Evolutionary conservation across 192 early-diverging fungal genomes (phyloP), one percentile per base, ranked within the genome.

Genomic region (Podila clonocystis): DNA sequence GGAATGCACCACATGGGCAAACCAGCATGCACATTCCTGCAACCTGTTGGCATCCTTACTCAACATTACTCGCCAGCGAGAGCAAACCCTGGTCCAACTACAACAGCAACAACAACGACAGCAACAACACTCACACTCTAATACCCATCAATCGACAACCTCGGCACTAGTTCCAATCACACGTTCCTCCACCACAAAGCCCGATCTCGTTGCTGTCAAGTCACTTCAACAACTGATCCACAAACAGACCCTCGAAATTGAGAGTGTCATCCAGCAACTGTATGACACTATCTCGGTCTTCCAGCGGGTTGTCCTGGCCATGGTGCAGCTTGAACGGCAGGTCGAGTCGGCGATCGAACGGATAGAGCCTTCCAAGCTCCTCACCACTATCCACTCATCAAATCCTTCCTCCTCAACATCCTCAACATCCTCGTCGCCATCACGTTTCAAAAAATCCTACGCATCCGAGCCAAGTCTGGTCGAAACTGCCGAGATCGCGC

Each of bases 1-100:
- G 24, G 70, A 80, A 68, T 80, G 77, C 58, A 69, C 59, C 33
- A 33, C 62, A 11, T 80, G 77, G 77, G 64, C 77, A 33, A 68
- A 68, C 20, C 77, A 80, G 0, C 77, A 80, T 50, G 62, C 77
- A 2, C 77, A 80, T 45, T 80, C 77, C 5, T 80, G 77, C 62
- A 80, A 80, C 29, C 50, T 80, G 20, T 22, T 80, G 11, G 77
- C 67, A 0, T 80, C 77, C 17, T 62, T 80, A 12, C 60, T 73
- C 33, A 80, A 80, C 49, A 80, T 80, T 52, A 73, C 62, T 13
- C 70, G 71, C 9, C 77, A 80, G 29, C 68, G 77, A 19, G 71
- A 80, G 15, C 77, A 80, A 45, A 80, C 77, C 5, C 60, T 80
- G 0, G 22, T 17, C 17, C 74, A 76, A 13, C 67, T 58, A 57